Evolutionary conservation across 345 rosid species (phyloP), one percentile per base, ranked within the genome.

Genomic region (Ailanthus altissimus): DNA sequence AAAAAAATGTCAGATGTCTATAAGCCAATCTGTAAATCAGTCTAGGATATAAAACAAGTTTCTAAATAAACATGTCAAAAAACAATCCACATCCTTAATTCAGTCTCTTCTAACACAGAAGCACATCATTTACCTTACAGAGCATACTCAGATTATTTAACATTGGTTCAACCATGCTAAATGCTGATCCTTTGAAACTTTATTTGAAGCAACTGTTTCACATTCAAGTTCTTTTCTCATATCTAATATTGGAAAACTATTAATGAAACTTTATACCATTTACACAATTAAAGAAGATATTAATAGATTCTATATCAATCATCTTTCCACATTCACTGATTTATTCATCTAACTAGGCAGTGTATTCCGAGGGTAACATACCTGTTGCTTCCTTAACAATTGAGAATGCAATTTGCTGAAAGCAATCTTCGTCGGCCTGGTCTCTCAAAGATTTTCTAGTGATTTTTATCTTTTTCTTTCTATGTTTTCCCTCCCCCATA

Each of bases 361-460:
- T 32, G 10, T 25, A 49, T 12, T 46, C 8, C 45, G 57, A 54
- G 46, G 43, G 65, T 57, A 54, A 20, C 70, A 79, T 78, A 87
- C 91, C 90, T 64, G 89, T 72, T 73, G 82, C 85, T 75, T 88
- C 93, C 79, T 89, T 76, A 64, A 95, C 84, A 65, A 92, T 90
- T 73, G 79, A 85, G 83, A 87, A 90, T 26, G 98, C 94, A 85
- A 81, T 63, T 68, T 87, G 83, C 73, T 78, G 86, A 67, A 86
- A 78, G 74, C 6, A 16, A 61, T 40, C 78, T 67, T 90, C 92
- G 79, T 89, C 83, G 26, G 36, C 38, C 42, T 51, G 83, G 78
- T 77, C 83, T 68, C 25, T 73, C 38, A 54, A 28, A 61, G 79
- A 50, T 57, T 75, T 81, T 75, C 65, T 83, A 36, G 79, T 53